phyloP scores from a whole-genome alignment of 768 basidiomycete genomes.

The Xerocomellus amylosporus region DNA sequence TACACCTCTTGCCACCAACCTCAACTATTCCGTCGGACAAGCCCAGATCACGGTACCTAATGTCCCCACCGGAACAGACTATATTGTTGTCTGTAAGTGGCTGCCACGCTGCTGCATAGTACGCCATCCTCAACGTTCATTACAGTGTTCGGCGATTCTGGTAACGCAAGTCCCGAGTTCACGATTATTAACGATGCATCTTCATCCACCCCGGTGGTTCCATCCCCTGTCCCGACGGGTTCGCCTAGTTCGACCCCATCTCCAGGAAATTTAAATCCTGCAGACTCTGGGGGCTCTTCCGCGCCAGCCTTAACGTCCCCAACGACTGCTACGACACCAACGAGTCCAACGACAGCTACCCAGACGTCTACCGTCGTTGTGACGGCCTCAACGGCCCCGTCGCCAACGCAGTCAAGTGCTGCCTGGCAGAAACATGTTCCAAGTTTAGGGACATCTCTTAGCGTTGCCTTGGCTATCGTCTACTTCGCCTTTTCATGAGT shows the following conservation, averaged over 20 bases:
- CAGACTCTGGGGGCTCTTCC: neutral
- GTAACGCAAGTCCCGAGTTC: conserved; percentile 39
- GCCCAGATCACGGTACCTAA: conserved; percentile 35
- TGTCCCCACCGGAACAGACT: conserved; percentile 31
- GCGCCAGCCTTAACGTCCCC: neutral
- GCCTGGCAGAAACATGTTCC: conserved; percentile 27
- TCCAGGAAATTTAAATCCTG: neutral
- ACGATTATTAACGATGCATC: conserved; percentile 57
- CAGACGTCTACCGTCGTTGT: conserved; percentile 5
- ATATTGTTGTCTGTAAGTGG: conserved; percentile 39
- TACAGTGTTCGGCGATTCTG: conserved; percentile 41
- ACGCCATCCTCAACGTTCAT: neutral
- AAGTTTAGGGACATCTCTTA: conserved; percentile 11
- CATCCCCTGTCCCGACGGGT: conserved; percentile 6
- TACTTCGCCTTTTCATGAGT: conserved; percentile 21
- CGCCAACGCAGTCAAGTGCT: conserved; percentile 19
- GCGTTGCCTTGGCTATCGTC: conserved; percentile 15
- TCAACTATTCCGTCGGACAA: conserved; percentile 32
- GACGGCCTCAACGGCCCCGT: neutral
- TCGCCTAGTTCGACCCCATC: neutral
- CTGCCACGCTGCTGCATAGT: no score
- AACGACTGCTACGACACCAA: neutral
- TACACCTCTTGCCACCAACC: conserved; percentile 35
- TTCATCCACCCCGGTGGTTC: conserved; percentile 27
- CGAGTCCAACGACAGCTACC: neutral